These are phyloP conservation scores for Furcasterigmium sp. DNA, from an alignment of 2,329 filamentous ascomycete genomes.

Conservation along the genomic window DNA sequence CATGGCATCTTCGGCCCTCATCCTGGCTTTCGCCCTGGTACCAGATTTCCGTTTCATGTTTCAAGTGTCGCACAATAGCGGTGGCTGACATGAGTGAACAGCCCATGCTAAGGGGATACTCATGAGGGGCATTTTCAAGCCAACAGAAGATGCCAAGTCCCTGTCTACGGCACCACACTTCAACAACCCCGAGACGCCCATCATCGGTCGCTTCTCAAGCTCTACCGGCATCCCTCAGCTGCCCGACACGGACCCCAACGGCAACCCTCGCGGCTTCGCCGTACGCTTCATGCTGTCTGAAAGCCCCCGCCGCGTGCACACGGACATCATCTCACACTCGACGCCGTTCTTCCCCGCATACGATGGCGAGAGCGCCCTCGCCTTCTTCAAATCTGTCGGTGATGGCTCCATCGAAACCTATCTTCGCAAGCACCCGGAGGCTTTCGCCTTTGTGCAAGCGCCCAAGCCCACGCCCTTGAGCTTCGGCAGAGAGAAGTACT, in stretches of 20 bases:
- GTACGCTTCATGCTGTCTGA: conserved; percentile 40
- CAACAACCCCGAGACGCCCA: conserved; percentile 32
- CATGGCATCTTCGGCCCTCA: conserved; percentile 32
- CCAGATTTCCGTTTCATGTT: conserved; percentile 1
- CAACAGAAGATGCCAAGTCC: conserved; percentile 32
- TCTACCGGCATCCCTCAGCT: conserved; percentile 45
- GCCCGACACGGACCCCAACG: conserved; percentile 40
- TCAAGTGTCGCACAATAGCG: conserved; percentile 3
- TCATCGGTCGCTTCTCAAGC: conserved; percentile 45
- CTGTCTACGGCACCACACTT: conserved; percentile 46
- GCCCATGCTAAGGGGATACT: conserved; percentile 51
- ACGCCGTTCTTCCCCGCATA: conserved; percentile 41
- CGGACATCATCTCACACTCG: conserved; percentile 49
- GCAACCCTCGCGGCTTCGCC: conserved; percentile 42
- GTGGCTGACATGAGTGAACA: conserved; percentile 16
- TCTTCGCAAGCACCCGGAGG: conserved; percentile 37
- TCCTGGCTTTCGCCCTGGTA: conserved; percentile 33
- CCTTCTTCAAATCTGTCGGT: conserved; percentile 36
- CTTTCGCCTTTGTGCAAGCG: conserved; percentile 39
- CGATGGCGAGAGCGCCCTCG: conserved; percentile 47
- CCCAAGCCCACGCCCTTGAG: conserved; percentile 44
- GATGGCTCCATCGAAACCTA: conserved; percentile 32
- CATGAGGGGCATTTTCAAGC: conserved; percentile 46
- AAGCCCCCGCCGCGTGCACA: conserved; percentile 38
- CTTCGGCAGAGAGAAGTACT: conserved; percentile 44